Evolutionary conservation across 73 alveolate genomes (phyloP).

Genomic region (Paramecium sonneborni): DNA sequence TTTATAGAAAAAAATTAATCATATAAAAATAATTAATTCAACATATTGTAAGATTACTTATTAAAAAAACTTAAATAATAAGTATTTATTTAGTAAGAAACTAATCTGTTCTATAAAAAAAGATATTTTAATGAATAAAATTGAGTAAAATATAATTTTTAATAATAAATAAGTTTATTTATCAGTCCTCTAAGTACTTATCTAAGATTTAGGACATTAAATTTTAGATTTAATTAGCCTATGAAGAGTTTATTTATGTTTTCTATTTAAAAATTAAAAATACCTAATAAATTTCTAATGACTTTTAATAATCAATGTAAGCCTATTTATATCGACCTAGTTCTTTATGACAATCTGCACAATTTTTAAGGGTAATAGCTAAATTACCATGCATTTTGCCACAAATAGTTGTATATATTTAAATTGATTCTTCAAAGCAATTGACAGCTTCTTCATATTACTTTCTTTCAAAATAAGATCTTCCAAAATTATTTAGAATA

Average conservation of each 20-base stretch:
- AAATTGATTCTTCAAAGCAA: conserved; percentile 22
- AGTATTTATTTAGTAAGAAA: no score
- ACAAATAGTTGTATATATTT: neutral
- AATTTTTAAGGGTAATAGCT: conserved; percentile 16
- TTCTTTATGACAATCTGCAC: conserved; percentile 52
- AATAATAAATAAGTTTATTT: neutral
- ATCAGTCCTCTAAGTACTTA: neutral
- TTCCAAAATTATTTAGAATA: conserved; percentile 12
- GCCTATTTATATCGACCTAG: conserved; percentile 39
- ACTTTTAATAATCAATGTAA: neutral
- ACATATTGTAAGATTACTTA: no score
- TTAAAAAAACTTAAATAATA: no score
- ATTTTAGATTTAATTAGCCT: neutral
- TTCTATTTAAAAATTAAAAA: neutral
- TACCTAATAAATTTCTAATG: conserved; percentile 34
- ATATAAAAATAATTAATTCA: no score
- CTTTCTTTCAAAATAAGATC: conserved; percentile 33
- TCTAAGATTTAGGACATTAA: neutral
- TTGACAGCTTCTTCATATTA: neutral
- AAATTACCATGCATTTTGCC: conserved; percentile 23
- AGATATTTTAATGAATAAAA: neutral
- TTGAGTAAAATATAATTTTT: no score
- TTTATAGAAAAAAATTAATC: no score
- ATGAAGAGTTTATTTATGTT: neutral
- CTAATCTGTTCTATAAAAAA: no score